These are phyloP conservation scores for Brassica hybrid DNA, from an alignment of 441 rosid genomes.

Conservation along the genomic window DNA sequence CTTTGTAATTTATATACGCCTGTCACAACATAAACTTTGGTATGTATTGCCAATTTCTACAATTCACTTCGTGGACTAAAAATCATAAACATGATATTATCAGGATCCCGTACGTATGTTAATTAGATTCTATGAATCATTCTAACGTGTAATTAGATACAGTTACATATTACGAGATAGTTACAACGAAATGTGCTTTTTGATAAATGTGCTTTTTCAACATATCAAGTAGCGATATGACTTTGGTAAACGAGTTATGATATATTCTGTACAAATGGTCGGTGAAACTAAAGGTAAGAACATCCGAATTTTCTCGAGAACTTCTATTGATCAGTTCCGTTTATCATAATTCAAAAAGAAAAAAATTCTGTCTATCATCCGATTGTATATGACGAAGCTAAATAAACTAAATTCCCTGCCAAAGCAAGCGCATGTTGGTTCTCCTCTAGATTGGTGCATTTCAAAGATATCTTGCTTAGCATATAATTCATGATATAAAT, in stretches of 20 bases:
- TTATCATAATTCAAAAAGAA: no score
- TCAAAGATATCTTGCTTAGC: neutral
- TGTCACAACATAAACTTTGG: neutral
- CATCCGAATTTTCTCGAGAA: conserved; percentile 33
- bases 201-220: neutral
- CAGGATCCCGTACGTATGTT: neutral
- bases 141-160: neutral
- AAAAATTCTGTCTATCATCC: neutral
- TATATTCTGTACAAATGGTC: conserved; percentile 23
- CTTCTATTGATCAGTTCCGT: no score
- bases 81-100: neutral
- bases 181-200: neutral
- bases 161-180: conserved; percentile 19
- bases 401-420: conserved; percentile 13
- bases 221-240: conserved; percentile 8
- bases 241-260: conserved; percentile 32
- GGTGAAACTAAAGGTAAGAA: conserved; percentile 32
- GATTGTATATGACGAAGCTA: neutral
- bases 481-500: no score
- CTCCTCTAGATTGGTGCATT: conserved; percentile 40
- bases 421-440: conserved; percentile 39
- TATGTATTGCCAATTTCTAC: neutral
- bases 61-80: neutral
- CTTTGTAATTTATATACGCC: neutral
- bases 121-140: neutral